phyloP scores from a whole-genome alignment of 441 rosid genomes.

The Populus hybrid region DNA sequence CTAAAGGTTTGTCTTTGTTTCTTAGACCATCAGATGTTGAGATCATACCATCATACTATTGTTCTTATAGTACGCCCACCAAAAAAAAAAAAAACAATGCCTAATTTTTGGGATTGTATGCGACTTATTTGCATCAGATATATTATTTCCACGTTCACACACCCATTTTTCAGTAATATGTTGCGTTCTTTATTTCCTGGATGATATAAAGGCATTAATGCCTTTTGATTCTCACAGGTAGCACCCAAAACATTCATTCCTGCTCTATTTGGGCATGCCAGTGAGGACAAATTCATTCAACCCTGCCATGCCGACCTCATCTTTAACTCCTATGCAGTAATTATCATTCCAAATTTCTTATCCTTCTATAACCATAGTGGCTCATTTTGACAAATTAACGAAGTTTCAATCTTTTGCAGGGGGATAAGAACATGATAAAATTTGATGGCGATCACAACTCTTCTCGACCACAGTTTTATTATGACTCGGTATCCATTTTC shows the following conservation, averaged over 20 bases:
- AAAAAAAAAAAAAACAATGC: not conserved
- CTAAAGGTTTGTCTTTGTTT: slow-evolving; percentile 58
- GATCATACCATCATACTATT: not conserved
- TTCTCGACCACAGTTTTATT: slow-evolving; percentile 84
- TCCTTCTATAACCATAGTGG: slow-evolving; percentile 4
- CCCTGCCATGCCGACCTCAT: slow-evolving; percentile 81
- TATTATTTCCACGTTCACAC: no score
- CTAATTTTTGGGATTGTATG: slow-evolving; percentile 10
- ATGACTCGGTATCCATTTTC: slow-evolving; percentile 91
- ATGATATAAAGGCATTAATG: slow-evolving; percentile 2
- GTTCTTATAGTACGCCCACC: not conserved
- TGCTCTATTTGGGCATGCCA: slow-evolving; percentile 88
- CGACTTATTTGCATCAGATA: not conserved
- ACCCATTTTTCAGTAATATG: not conserved
- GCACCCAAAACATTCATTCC: slow-evolving; percentile 90
- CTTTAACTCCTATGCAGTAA: slow-evolving; percentile 74
- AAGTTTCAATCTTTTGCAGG: slow-evolving; percentile 46
- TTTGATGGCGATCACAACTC: slow-evolving; percentile 97
- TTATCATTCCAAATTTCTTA: slow-evolving; percentile 14
- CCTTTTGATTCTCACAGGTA: slow-evolving; percentile 46
- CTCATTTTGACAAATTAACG: slow-evolving; percentile 10
- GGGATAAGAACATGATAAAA: slow-evolving; percentile 88
- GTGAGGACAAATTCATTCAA: slow-evolving; percentile 85
- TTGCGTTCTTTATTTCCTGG: not conserved
- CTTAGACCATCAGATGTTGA: slow-evolving; percentile 11